Evolutionary conservation across 192 early-diverging fungal species (phyloP), one percentile per base, ranked within the genome.

Genomic region (Entophlyctis luteolus): DNA sequence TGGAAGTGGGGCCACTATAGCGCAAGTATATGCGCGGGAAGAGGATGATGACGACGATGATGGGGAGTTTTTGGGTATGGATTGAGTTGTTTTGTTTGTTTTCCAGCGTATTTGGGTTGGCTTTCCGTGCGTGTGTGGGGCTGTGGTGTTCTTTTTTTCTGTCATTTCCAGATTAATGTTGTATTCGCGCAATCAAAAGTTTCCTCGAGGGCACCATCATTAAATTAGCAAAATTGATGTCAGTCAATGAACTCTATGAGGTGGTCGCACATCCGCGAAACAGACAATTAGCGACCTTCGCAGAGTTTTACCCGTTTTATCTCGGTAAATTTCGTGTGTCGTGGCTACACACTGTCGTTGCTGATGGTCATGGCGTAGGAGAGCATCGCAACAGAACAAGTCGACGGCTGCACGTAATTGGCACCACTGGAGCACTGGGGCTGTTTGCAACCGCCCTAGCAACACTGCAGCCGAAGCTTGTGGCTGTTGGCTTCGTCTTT

Each of bases 281-380:
- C 2, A 74, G 72, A 2, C 72, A 76, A 0, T 85, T 85, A 67
- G 58, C 72, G 18, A 68, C 83, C n/a, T 80, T 86, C 50, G 65
- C 74, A 35, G 77, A 73, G 2, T 90, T 90, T 52, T 90, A 88
- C 55, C 86, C 87, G 33, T 90, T 84, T 56, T 90, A 90, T 49
- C 72, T 90, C 10, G 81, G 81, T 4, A 81, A 85, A 68, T 82
- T 85, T 70, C 76, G 72, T 48, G 31, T 62, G 38, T 34, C 8
- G 36, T 39, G 14, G 53, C 20, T 32, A 50, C 18, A 49, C 70
- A 18, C 3, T 65, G 8, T 54, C 53, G n/a, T 42, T 42, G n/a
- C 8, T 12, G 69, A 65, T 58, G 18, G 50, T 2, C 2, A 20
- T 16, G 1, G 16, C 4, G 12, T 20, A 66, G 63, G 73, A 25